phyloP scores from a whole-genome alignment of 352 stramenopile genomes.

The Plasmopara muralis region DNA sequence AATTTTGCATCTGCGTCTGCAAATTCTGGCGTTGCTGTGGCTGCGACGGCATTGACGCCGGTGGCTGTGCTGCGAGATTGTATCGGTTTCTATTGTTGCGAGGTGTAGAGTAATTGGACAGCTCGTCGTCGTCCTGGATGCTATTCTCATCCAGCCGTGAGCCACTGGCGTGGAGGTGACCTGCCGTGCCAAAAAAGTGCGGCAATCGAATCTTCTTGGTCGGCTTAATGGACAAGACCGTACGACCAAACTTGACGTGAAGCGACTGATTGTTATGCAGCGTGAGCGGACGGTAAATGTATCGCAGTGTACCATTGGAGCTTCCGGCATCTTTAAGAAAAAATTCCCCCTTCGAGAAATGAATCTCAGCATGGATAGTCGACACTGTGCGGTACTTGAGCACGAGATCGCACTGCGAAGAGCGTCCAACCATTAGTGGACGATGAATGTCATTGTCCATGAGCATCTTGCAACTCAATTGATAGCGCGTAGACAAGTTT shows the following conservation, averaged over 20 bases:
- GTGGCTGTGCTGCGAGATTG: conserved; percentile 35
- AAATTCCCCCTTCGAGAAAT: conserved; percentile 92
- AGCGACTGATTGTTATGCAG: conserved; percentile 86
- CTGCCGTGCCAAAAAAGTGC: conserved; percentile 67
- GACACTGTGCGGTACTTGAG: conserved; percentile 94
- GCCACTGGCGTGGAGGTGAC: conserved; percentile 41
- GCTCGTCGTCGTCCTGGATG: conserved; percentile 54
- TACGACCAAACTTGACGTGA: conserved; percentile 83
- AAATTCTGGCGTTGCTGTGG: conserved; percentile 32
- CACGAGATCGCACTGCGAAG: conserved; percentile 91
- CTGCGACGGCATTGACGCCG: conserved; percentile 24
- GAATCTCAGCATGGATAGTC: conserved; percentile 91
- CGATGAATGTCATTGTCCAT: conserved; percentile 89
- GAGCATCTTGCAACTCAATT: conserved; percentile 88
- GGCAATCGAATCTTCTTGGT: conserved; percentile 85
- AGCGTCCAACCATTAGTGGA: conserved; percentile 89
- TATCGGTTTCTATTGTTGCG: conserved; percentile 64
- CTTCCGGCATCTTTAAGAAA: conserved; percentile 91
- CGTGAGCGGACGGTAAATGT: conserved; percentile 90
- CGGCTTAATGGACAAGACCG: conserved; percentile 82
- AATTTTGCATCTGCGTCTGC: conserved; percentile 63
- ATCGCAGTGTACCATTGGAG: conserved; percentile 92
- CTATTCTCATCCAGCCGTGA: conserved; percentile 49
- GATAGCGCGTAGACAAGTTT: conserved; percentile 80
- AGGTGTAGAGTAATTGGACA: conserved; percentile 46